These are phyloP conservation scores for Vigna trinervia DNA, from an alignment of 306 rosid species.

Conservation along the genomic window DNA sequence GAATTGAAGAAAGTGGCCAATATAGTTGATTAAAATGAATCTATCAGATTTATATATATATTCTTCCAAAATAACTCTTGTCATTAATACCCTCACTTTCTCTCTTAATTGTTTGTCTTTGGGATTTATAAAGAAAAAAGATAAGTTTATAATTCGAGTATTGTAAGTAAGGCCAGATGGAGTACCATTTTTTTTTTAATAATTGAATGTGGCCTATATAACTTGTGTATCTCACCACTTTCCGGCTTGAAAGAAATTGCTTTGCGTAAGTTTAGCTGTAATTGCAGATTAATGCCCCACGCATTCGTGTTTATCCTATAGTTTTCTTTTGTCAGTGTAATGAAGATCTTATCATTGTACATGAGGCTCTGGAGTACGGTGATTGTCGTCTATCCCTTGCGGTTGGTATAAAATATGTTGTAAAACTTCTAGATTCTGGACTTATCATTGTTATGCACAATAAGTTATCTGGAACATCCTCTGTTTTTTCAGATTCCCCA, in stretches of 20 bases:
- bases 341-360: conserved; percentile 83
- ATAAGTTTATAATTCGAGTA: too few relatives aligned
- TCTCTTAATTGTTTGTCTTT: too few relatives aligned
- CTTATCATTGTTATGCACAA: not conserved
- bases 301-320: conserved; percentile 31
- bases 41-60: too few relatives aligned
- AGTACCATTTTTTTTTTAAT: too few relatives aligned
- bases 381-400: conserved; percentile 86
- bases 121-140: too few relatives aligned
- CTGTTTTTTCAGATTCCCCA: conserved; percentile 76
- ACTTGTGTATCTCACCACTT: not conserved
- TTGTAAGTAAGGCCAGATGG: too few relatives aligned
- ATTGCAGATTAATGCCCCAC: conserved; percentile 8
- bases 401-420: conserved; percentile 58
- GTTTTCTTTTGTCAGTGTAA: conserved; percentile 56
- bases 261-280: not conserved
- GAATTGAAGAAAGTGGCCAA: too few relatives aligned
- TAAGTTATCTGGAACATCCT: not conserved
- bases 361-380: conserved; percentile 87
- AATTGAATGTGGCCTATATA: too few relatives aligned
- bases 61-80: too few relatives aligned
- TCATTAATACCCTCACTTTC: not conserved
- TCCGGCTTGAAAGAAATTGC: not conserved
- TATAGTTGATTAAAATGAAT: too few relatives aligned
- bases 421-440: not conserved